phyloP scores from a whole-genome alignment of 2,329 filamentous ascomycete genomes.

The Raffaelea arxii region DNA sequence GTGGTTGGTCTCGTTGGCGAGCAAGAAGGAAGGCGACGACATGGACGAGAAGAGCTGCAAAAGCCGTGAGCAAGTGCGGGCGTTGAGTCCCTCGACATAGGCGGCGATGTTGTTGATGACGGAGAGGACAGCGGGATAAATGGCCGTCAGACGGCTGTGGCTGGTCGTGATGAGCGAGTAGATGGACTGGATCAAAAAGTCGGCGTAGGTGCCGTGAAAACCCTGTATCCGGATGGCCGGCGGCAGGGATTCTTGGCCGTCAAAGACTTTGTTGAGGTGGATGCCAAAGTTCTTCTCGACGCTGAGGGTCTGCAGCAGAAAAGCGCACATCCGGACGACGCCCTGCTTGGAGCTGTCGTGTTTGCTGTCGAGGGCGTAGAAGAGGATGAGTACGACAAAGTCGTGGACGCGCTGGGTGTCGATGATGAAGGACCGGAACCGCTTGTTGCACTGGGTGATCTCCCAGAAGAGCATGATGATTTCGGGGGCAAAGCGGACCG shows the following conservation, averaged over 20 bases:
- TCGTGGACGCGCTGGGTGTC: conserved; percentile 91
- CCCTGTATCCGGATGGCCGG: conserved; percentile 68
- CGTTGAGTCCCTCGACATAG: conserved; percentile 67
- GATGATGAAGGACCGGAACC: conserved; percentile 92
- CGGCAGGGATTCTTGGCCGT: conserved; percentile 80
- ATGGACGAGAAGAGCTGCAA: conserved; percentile 85
- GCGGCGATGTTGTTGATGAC: conserved; percentile 91
- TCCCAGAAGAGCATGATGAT: conserved; percentile 98
- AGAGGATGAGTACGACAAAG: conserved; percentile 81
- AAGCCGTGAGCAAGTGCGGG: conserved; percentile 67
- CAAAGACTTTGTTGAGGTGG: conserved; percentile 81
- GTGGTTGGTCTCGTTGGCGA: conserved; percentile 90
- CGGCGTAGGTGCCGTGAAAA: conserved; percentile 84
- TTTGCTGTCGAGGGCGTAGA: conserved; percentile 86
- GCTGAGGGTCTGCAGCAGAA: conserved; percentile 87
- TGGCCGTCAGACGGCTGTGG: conserved; percentile 79
- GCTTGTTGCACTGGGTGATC: conserved; percentile 91
- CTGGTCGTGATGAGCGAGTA: conserved; percentile 85
- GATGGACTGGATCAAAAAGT: conserved; percentile 87
- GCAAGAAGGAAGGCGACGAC: conserved; percentile 84
- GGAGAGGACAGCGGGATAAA: conserved; percentile 84
- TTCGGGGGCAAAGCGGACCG: conserved; percentile 81
- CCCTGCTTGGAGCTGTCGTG: conserved; percentile 82
- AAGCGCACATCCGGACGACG: conserved; percentile 93
- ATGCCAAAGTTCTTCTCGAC: conserved; percentile 85